Conservation (phyloP, 2,329 filamentous ascomycete species). For the Ilyonectria robusta region DNA sequence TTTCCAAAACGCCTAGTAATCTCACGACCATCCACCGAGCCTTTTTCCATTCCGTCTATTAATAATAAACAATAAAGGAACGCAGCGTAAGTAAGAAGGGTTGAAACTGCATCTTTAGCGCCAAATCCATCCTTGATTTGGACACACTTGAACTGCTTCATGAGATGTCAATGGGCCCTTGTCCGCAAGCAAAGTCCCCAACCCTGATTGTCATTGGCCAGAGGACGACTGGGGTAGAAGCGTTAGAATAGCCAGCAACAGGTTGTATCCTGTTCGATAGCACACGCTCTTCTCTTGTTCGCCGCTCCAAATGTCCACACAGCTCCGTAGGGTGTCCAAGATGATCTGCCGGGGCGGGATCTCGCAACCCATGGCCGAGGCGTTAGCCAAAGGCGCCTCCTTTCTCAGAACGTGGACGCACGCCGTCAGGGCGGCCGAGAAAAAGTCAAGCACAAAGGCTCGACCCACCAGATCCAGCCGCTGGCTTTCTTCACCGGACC, state of each 20-base stretch:
- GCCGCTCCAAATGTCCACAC: constrained; percentile 54
- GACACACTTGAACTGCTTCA: not conserved
- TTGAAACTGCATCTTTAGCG: not conserved
- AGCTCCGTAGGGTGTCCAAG: constrained; percentile 52
- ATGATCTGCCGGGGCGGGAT: constrained; percentile 55
- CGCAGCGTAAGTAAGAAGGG: not conserved
- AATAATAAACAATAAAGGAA: not conserved
- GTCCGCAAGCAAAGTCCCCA: not conserved
- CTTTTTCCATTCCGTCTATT: constrained; percentile 12
- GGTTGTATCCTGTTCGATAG: constrained; percentile 52
- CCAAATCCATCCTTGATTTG: constrained; percentile 4
- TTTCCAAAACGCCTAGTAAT: constrained; percentile 18
- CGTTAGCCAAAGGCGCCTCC: constrained; percentile 52
- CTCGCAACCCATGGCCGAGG: constrained; percentile 44
- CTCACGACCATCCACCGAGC: constrained; percentile 8
- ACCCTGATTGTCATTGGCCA: constrained; percentile 1
- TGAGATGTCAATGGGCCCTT: not conserved
- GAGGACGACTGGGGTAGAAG: constrained; percentile 41
- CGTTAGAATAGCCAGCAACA: constrained; percentile 48
- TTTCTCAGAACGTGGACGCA: constrained; percentile 53
- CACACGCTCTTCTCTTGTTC: constrained; percentile 54
- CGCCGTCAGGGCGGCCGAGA: constrained; percentile 53
- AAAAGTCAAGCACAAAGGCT: constrained; percentile 54
- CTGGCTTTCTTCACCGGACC: constrained; percentile 45
- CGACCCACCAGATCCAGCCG: constrained; percentile 52